A percentile compares a stretch with the other conserved stretches of the same genome.
Evolutionary conservation across 305 asterid genomes (phyloP).

Genomic region (Fraxinus platypoda): DNA sequence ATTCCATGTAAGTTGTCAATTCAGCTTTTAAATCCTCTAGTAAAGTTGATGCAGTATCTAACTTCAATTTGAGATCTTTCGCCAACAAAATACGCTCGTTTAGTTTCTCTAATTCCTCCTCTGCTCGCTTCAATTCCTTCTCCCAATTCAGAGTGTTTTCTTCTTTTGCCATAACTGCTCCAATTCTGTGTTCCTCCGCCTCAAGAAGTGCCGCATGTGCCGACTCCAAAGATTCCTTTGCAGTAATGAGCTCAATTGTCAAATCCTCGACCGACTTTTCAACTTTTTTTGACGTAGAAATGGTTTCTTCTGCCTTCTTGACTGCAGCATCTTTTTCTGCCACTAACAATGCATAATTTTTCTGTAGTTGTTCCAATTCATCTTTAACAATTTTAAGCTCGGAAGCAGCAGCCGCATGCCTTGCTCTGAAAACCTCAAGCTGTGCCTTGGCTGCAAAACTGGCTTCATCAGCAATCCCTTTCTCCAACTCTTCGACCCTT

Average conservation of each 20-base stretch:
- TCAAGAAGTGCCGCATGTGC: conserved; percentile 81
- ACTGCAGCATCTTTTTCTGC: conserved; percentile 68
- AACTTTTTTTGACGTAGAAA: conserved; percentile 50
- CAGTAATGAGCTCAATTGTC: conserved; percentile 64
- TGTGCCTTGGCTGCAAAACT: conserved; percentile 94
- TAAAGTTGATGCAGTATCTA: conserved; percentile 51
- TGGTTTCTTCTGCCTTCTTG: conserved; percentile 59
- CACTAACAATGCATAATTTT: conserved; percentile 46
- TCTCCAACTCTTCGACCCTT: conserved; percentile 85
- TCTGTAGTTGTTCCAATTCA: conserved; percentile 61
- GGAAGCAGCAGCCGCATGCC: conserved; percentile 73
- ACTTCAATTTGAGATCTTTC: conserved; percentile 59
- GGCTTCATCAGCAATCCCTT: conserved; percentile 78
- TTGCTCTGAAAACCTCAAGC: conserved; percentile 84
- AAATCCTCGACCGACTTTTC: conserved; percentile 76
- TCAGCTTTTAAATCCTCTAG: conserved; percentile 63
- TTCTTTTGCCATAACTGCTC: conserved; percentile 73
- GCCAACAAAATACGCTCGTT: conserved; percentile 53
- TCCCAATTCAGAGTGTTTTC: conserved; percentile 74
- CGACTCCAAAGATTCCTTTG: conserved; percentile 71
- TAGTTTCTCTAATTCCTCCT: conserved; percentile 60
- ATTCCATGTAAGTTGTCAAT: conserved; percentile 80
- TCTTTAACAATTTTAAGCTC: conserved; percentile 67
- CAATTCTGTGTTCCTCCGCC: conserved; percentile 83
- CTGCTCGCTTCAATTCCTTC: conserved; percentile 65